Percentiles rank a stretch among this genome's conserved stretches.
Conservation (phyloP, 345 rosid genomes). For the Camelina neglecta region DNA sequence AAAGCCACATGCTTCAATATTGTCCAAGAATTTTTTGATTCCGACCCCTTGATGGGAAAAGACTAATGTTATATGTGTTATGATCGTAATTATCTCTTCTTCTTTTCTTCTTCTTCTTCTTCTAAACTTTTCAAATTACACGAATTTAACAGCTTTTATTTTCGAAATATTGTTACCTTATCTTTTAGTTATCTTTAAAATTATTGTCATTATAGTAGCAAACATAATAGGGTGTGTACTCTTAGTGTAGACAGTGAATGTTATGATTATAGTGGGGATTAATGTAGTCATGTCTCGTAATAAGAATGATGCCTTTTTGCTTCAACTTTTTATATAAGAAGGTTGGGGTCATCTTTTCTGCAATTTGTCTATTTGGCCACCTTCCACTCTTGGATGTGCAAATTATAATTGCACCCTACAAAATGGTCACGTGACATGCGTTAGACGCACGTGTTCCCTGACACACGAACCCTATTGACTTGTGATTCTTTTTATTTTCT, state of each 20-base stretch:
- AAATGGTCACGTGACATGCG: slow-evolving; percentile 22
- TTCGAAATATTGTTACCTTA: neutral
- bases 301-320: slow-evolving; percentile 28
- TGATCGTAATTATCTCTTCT: neutral
- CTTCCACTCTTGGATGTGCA: slow-evolving; percentile 20
- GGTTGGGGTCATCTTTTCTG: slow-evolving; percentile 30
- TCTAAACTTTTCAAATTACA: neutral
- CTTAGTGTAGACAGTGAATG: slow-evolving; percentile 15
- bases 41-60: slow-evolving; percentile 32
- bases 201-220: slow-evolving; percentile 9
- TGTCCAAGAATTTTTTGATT: slow-evolving; percentile 24
- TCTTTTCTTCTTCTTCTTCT: neutral
- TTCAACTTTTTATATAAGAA: slow-evolving; percentile 10
- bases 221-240: slow-evolving; percentile 17
- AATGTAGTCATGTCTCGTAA: slow-evolving; percentile 38
- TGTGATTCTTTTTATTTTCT: neutral
- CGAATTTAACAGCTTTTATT: neutral
- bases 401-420: slow-evolving; percentile 9
- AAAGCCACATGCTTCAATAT: slow-evolving; percentile 25
- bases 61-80: slow-evolving; percentile 17
- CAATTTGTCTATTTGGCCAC: slow-evolving; percentile 29
- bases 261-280: slow-evolving; percentile 32
- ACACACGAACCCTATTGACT: slow-evolving; percentile 14
- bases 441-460: slow-evolving; percentile 28
- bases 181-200: neutral